These are phyloP conservation scores for Wickerhamiella spandovensis DNA, from an alignment of 805 yeast genomes.

Conservation along the genomic window DNA sequence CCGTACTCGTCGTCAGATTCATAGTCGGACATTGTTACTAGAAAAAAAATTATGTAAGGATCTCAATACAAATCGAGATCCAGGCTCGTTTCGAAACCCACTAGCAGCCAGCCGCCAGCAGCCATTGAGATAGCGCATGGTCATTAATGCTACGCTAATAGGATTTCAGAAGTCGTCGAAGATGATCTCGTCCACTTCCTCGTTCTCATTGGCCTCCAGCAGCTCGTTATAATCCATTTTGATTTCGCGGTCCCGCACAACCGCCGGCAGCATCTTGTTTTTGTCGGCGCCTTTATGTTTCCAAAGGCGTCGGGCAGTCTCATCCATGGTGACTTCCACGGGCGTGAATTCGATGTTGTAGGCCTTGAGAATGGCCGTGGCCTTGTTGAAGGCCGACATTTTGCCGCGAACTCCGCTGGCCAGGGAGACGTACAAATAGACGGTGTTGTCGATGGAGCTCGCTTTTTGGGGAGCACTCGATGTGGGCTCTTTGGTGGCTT, in stretches of 20 bases:
- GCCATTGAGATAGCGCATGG: too few species aligned
- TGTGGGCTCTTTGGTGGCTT: conserved; percentile 1
- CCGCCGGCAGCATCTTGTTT: conserved; percentile 67
- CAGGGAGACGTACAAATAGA: conserved; percentile 64
- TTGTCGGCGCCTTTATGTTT: conserved; percentile 40
- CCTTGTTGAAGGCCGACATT: conserved; percentile 57
- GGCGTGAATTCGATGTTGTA: conserved; percentile 52
- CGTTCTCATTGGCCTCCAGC: conserved; percentile 63
- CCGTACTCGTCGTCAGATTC: conserved; percentile 20
- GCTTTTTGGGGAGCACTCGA: neutral
- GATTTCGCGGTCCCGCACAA: conserved; percentile 66
- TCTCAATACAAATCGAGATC: neutral
- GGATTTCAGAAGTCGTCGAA: conserved; percentile 14
- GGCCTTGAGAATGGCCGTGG: conserved; percentile 59
- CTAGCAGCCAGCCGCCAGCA: too few species aligned
- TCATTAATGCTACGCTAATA: neutral
- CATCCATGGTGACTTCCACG: conserved; percentile 75
- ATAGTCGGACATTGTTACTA: conserved; percentile 25
- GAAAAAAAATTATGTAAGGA: neutral
- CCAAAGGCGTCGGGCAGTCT: conserved; percentile 70
- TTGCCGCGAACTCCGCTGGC: conserved; percentile 72
- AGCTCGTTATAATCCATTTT: conserved; percentile 78
- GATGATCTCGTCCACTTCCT: conserved; percentile 19
- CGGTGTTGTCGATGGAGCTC: conserved; percentile 16
- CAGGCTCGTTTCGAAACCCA: too few species aligned